Evolutionary conservation across 495 filamentous ascomycete genomes (phyloP), one percentile per base, ranked within the genome.

Genomic region (Amniculicola lignicola): DNA sequence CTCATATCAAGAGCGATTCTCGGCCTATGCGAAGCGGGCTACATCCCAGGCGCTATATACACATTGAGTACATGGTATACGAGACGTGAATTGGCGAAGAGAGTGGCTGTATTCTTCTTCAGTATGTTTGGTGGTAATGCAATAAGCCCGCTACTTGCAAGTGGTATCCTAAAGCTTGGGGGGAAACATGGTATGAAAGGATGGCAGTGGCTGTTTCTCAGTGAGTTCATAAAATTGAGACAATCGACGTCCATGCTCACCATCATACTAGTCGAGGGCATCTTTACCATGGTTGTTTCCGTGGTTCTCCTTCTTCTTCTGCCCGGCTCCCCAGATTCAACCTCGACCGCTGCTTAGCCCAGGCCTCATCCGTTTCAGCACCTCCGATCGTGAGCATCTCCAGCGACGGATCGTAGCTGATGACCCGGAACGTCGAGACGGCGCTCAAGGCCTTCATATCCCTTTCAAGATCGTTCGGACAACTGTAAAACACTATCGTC

Each of bases 41-140:
- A 35, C 19, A 49, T 49, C 18, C 45, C 45, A 4, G 45, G 45
- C 11, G 45, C 27, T 10, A 33, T 49, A 4, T 49, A 38, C 27
- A 49, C 45, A 14, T 18, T 49, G 4, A 40, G 24, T 4, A 49
- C 45, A 6, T 49, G 45, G 45, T 49, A 49, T 18, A 49, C 45
- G 11, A 4, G 18, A 37, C 27, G 33, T 6, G 45, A 49, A 23
- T n/a, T 38, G 12, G 45, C 45, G 24, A 40, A 37, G 18, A 12
- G 45, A 49, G 33, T 49, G 18, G 33, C 33, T 14, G 11, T 49
- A 5, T 37, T 49, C 45, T 49, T 35, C 27, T 49, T 49, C 18
- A 27, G 45, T 14, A 49, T 44, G 41, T 44, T 44, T 27, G 41
- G 41, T 25, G 41, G 41, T 11, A 44, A 44, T 16, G 21, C 41